Base-by-base conservation (phyloP, 177 flowering plant species). In the Viscum album region DNA sequence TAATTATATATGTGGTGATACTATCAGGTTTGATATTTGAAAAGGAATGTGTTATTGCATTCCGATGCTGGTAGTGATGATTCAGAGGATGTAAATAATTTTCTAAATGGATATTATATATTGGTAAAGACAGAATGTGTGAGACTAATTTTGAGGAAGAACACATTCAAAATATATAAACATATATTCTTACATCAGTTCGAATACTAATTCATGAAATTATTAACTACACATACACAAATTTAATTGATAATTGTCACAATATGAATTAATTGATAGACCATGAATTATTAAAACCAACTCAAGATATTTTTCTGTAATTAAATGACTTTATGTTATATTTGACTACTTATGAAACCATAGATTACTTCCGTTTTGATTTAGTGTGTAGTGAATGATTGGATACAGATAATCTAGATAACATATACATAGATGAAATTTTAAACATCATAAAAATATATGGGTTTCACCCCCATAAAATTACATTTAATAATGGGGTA, bases 201-300 rank as follows among this genome's bases (percentile, higher is more conserved):
- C 33, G 28, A 13, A 26, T 30, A 28, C 45, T 43, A 21, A 70
- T 70, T 21, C 1, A 45, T 2, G n/a, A 23, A 16, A 63, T 71
- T 26, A 45, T 1, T 7, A 34, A n/a, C 11, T 8, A 1, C 6
- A 50, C 26, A 0, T 70, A 45, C 64, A 60, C 61, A 30, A 6
- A 31, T 24, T 24, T 70, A 10, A 1, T 21, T 7, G 4, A 62
- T 2, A 23, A 34, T 10, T 43, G 8, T 30, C 21, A 16, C 4
- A n/a, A 63, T 45, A 28, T 33, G 36, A 26, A 45, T 6, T 70
- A 41, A 28, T 11, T 64, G 12, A 37, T 35, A 47, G 50, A 65
- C n/a, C 47, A 68, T 34, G 73, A 47, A 7, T 64, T 71, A 13
- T 4, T 71, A 19, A 34, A 64, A 16, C 68, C 56, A 23, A 54